phyloP scores from a whole-genome alignment of 2,329 filamentous ascomycete genomes.

The Dactylonectria macrodidyma region DNA sequence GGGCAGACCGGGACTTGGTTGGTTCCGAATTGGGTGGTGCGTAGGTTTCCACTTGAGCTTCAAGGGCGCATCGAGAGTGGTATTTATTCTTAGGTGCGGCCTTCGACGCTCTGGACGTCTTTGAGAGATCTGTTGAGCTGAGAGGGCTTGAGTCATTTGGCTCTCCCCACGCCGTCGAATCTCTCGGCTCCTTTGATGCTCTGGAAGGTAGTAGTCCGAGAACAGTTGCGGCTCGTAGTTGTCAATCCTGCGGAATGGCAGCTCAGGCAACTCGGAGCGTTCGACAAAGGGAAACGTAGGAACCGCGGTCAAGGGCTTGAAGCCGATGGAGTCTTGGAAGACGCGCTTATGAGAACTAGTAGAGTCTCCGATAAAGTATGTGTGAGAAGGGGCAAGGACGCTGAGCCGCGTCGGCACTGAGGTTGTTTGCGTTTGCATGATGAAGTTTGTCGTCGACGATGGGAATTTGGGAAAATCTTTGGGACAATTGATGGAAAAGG shows the following conservation, averaged over 20 bases:
- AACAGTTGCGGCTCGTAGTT: neutral
- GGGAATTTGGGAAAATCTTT: no score
- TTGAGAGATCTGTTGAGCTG: no score
- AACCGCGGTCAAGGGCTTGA: neutral
- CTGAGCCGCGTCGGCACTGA: no score
- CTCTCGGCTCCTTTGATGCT: neutral
- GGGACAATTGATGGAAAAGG: no score
- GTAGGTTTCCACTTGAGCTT: no score
- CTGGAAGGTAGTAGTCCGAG: neutral
- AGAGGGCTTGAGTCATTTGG: no score
- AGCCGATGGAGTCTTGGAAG: neutral
- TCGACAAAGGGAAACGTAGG: no score
- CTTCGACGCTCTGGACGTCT: no score
- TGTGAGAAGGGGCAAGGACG: neutral
- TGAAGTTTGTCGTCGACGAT: neutral
- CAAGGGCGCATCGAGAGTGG: no score
- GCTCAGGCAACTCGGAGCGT: neutral
- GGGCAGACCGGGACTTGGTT: neutral
- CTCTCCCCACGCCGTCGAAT: neutral
- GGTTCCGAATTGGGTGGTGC: no score
- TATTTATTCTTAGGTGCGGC: no score
- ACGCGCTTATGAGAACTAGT: neutral
- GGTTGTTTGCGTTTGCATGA: neutral
- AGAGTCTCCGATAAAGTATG: neutral
- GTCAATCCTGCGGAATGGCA: neutral